Percentiles rank a stretch among this genome's conserved stretches.
phyloP scores from a whole-genome alignment of 441 rosid species.

The Mallotus repandus region DNA sequence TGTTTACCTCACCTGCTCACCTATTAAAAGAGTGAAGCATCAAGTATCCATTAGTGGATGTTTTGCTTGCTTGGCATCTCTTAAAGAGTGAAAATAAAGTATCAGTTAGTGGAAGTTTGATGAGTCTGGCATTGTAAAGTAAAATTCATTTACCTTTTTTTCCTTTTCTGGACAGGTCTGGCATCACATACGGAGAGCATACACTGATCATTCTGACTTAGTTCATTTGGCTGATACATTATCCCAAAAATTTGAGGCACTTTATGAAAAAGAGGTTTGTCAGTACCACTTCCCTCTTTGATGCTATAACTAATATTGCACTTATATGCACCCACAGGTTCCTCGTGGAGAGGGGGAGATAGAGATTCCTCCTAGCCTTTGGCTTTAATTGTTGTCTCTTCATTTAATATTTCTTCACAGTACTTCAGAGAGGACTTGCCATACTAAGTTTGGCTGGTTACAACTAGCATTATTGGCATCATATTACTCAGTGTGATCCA shows the following conservation, averaged over 20 bases:
- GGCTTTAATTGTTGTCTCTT: background rate
- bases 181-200: slow-evolving; percentile 47
- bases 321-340: background rate
- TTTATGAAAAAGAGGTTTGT: slow-evolving; percentile 52
- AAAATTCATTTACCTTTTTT: background rate
- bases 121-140: background rate
- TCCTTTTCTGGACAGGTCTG: slow-evolving; percentile 43
- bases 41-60: no score
- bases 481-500: background rate
- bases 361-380: background rate
- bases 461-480: background rate
- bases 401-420: background rate
- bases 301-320: background rate
- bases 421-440: background rate
- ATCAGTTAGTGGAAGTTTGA: background rate
- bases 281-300: background rate
- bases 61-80: background rate
- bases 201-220: slow-evolving; percentile 45
- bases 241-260: slow-evolving; percentile 48
- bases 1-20: background rate
- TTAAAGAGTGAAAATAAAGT: background rate
- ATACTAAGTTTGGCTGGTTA: background rate
- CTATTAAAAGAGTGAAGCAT: background rate
- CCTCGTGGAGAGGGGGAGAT: background rate
- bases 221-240: slow-evolving; percentile 42